Conservation (phyloP, 176 grass and related monocot species). For the Areca catechu region DNA sequence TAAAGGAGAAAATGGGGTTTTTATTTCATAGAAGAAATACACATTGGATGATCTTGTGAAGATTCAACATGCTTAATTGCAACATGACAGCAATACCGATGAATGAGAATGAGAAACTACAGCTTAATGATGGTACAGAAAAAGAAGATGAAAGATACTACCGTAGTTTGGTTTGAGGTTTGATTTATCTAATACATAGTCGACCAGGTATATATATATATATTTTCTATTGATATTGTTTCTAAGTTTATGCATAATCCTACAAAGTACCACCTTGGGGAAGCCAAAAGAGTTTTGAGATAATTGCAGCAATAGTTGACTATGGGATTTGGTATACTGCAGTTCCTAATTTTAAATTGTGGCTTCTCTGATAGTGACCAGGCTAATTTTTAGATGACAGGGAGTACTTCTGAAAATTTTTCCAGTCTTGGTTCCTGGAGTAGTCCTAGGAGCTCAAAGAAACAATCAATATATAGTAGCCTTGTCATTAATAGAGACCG, state of each 20-base stretch:
- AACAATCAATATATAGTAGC: too few relatives aligned
- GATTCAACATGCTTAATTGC: not conserved
- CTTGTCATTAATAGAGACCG: too few relatives aligned
- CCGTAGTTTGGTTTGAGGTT: not conserved
- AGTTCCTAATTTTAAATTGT: too few relatives aligned
- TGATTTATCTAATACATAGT: conserved; percentile 17
- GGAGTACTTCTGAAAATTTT: too few relatives aligned
- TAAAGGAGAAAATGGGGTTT: not conserved
- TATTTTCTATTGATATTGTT: not conserved
- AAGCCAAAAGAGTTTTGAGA: not conserved
- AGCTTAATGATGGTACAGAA: not conserved
- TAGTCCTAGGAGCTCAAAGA: too few relatives aligned
- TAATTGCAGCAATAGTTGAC: too few relatives aligned
- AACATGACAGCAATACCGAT: not conserved
- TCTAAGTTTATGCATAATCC: not conserved
- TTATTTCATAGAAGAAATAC: not conserved
- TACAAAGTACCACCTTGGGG: not conserved
- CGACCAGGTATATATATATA: not conserved
- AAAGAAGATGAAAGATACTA: not conserved
- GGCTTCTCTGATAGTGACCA: too few relatives aligned
- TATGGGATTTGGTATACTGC: too few relatives aligned
- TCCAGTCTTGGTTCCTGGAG: too few relatives aligned
- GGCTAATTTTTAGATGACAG: too few relatives aligned
- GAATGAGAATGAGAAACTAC: conserved; percentile 1
- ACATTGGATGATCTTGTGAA: not conserved